Conservation (phyloP, 2,329 filamentous ascomycete genomes). For the Penicillium sp. region DNA sequence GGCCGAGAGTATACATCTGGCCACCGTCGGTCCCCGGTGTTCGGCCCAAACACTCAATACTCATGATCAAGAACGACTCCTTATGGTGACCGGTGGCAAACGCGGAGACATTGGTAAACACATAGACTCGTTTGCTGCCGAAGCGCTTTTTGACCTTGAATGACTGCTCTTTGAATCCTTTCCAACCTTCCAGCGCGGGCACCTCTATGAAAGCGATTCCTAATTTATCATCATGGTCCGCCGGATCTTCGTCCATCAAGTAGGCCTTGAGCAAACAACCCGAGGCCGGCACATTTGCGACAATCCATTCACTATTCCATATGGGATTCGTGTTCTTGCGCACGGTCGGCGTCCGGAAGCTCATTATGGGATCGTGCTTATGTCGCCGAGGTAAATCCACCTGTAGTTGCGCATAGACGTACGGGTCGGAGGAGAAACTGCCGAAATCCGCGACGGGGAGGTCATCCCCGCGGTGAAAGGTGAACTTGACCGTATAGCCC, state of each 20-base stretch:
- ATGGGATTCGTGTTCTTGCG: slow-evolving; percentile 69
- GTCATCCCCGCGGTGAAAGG: slow-evolving; percentile 76
- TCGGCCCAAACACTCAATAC: slow-evolving; percentile 73
- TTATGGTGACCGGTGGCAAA: slow-evolving; percentile 62
- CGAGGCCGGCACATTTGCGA: slow-evolving; percentile 77
- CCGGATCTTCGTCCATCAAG: slow-evolving; percentile 85
- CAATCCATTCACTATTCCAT: slow-evolving; percentile 85
- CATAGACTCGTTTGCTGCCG: slow-evolving; percentile 83
- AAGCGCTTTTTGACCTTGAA: slow-evolving; percentile 75
- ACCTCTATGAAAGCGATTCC: slow-evolving; percentile 78
- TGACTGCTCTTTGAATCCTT: slow-evolving; percentile 62
- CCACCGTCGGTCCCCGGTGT: slow-evolving; percentile 66
- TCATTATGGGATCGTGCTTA: slow-evolving; percentile 78
- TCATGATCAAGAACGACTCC: slow-evolving; percentile 69
- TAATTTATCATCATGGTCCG: slow-evolving; percentile 81
- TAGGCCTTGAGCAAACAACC: slow-evolving; percentile 84
- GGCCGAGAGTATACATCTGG: slow-evolving; percentile 75
- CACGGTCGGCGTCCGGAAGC: slow-evolving; percentile 73
- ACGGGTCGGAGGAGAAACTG: slow-evolving; percentile 79
- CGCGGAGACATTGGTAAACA: slow-evolving; percentile 67
- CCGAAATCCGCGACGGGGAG: slow-evolving; percentile 79
- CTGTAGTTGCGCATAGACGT: slow-evolving; percentile 71
- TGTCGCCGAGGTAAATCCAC: slow-evolving; percentile 71
- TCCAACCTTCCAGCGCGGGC: slow-evolving; percentile 63
- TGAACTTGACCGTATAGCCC: slow-evolving; percentile 83